Evolutionary conservation across 371 early-diverging fungal genomes (phyloP).

Genomic region (Blakeslea trispora): DNA sequence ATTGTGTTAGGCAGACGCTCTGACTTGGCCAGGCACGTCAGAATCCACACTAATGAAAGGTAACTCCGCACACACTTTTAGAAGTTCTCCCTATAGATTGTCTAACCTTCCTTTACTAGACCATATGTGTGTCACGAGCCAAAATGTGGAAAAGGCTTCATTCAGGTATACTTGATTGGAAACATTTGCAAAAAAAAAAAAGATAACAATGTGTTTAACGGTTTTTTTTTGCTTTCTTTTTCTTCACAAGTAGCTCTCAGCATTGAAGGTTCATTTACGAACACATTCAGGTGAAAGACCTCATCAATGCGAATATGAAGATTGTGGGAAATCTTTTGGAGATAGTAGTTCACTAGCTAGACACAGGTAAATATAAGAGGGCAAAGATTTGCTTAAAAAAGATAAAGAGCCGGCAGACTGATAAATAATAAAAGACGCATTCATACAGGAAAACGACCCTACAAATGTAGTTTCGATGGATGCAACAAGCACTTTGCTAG

Average conservation of each 20-base stretch:
- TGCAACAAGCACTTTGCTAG: constrained; percentile 36
- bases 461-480: constrained; percentile 53
- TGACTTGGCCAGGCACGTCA: constrained; percentile 73
- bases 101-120: constrained; percentile 40
- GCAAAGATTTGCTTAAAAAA: neutral
- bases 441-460: constrained; percentile 71
- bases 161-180: constrained; percentile 53
- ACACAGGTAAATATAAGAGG: constrained; percentile 26
- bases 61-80: constrained; percentile 28
- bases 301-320: constrained; percentile 66
- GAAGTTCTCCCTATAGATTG: constrained; percentile 1
- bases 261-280: constrained; percentile 74
- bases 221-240: too few relatives aligned
- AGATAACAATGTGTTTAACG: too few relatives aligned
- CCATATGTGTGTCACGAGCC: constrained; percentile 65
- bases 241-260: constrained; percentile 74
- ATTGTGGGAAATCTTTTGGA: constrained; percentile 63
- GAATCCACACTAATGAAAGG: constrained; percentile 80
- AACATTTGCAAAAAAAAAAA: neutral
- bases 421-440: constrained; percentile 49
- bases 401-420: constrained; percentile 3
- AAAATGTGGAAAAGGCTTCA: constrained; percentile 74
- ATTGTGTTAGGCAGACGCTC: constrained; percentile 59
- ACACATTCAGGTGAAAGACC: constrained; percentile 83
- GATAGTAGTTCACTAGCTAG: constrained; percentile 46